Base-by-base conservation (phyloP, 306 rosid species). In the Dryas alaskensis region DNA sequence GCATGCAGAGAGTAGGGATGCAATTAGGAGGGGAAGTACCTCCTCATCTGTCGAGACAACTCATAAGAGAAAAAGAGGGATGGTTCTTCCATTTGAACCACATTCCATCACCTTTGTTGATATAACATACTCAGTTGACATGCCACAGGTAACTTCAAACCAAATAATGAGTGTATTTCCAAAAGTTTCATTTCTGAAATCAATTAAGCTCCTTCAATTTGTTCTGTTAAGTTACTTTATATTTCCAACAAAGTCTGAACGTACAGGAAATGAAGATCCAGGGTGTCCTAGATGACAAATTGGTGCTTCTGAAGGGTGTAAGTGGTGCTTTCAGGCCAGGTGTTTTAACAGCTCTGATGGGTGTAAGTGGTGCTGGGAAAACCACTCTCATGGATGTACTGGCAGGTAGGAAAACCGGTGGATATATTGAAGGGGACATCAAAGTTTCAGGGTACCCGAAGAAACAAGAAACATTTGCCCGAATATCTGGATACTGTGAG, bases 351-450 rank as follows among this genome's bases (percentile, higher is more conserved):
- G 97, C 98, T 75, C 82, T 93, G 3, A 93, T 93, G 98, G 98
- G 97, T 37, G 89, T 93, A 27, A 91, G 96, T 46, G 98, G 98
- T 57, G 98, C 97, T 68, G 98, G 98, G n/a, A 93, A 93, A 82
- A 93, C 97, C 52, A 93, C 98, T 57, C 70, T 93, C 62, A 93
- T 93, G 98, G 98, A 93, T 81, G 98, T 93, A 11, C 81, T 93
- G 52, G 90, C 97, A 4, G 97, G 97, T 40, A 86, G 96, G 86
- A 93, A 93, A 85, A 93, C 97, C 6, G 91, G 96, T 1, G 97
- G 98, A 59, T 87, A 89, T 76, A 82, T 93, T 53, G 89, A 88
- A 4, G 98, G 98, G 27, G 77, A 65, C 67, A 75, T 93, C 78
- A 86, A 64, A 78, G 79, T 93, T 72, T 93, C 97, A 0, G 96